Conservation (phyloP, 257 asterid genomes). For the Solanum okadae region DNA sequence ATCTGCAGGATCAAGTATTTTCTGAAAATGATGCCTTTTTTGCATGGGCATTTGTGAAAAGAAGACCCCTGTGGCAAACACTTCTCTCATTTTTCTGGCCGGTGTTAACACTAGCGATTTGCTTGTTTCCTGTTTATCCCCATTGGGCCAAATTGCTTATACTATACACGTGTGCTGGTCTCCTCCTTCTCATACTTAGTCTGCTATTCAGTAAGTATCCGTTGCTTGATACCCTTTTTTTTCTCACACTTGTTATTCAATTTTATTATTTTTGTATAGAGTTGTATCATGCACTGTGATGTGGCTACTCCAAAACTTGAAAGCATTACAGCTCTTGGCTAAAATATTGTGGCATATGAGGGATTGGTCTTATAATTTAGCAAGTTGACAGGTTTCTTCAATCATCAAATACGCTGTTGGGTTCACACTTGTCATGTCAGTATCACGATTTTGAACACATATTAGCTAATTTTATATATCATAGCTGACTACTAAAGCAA, state of each 20-base stretch:
- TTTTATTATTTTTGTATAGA: not conserved
- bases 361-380: not conserved
- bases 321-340: not conserved
- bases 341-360: not conserved
- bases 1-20: conserved; percentile 84
- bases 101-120: conserved; percentile 89
- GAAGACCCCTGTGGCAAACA: conserved; percentile 94
- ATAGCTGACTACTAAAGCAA: not conserved
- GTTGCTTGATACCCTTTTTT: not conserved
- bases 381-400: not conserved
- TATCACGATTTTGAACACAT: not conserved
- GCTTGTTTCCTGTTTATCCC: conserved; percentile 98
- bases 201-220: conserved; percentile 63
- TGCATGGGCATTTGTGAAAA: conserved; percentile 90
- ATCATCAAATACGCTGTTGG: not conserved
- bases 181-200: conserved; percentile 82
- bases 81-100: conserved; percentile 99
- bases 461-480: not conserved
- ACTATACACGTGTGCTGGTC: conserved; percentile 90
- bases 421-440: not conserved
- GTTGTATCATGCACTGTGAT: not conserved
- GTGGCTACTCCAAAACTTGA: not conserved
- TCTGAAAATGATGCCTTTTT: conserved; percentile 93
- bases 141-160: conserved; percentile 79
- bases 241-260: not conserved